Base-by-base conservation (phyloP, 306 rosid genomes). In the Rubus parviflorus region DNA sequence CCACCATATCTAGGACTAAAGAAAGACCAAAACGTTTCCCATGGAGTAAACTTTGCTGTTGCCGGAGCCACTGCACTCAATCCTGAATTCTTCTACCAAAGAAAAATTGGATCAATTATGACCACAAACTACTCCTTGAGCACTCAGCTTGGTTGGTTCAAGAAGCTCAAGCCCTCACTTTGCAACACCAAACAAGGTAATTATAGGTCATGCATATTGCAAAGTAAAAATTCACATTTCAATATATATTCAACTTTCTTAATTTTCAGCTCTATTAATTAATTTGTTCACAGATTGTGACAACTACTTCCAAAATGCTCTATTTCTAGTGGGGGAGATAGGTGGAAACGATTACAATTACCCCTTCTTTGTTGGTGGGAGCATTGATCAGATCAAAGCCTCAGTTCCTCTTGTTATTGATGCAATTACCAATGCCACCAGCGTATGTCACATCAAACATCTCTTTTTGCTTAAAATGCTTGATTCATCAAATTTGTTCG, bases 61-160 rank as follows among this genome's bases (percentile, higher is more conserved):
- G 89, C 91, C 12, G 93, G 96, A 83, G 91, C 96, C 61, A 89
- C 93, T n/a, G 93, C 91, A 38, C 85, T 91, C 37, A 90, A 87
- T 43, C 58, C 82, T 43, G 80, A 82, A 40, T 83, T 90, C 82
- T 88, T 90, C 85, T 15, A 10, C 14, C 22, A 66, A 72, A 74
- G 38, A 52, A 77, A 80, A 53, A 42, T 85, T 3, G 90, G 73
- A 45, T 42, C 75, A 2, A 37, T 67, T 73, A 45, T 87, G 41
- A 85, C 86, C 93, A 84, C 96, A 20, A 86, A 89, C 35, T 57
- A 77, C 38, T 87, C 91, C 22, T 70, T 91, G 74, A 86, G 74
- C 62, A 81, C 82, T 74, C 96, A 91, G 80, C 91, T 89, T 58
- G 88, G 63, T 14, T 91, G 93, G 97, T 91, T 91, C 84, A 86